Base-by-base conservation (phyloP, 805 yeast species). In the Wickerhamomyces canadensis region DNA sequence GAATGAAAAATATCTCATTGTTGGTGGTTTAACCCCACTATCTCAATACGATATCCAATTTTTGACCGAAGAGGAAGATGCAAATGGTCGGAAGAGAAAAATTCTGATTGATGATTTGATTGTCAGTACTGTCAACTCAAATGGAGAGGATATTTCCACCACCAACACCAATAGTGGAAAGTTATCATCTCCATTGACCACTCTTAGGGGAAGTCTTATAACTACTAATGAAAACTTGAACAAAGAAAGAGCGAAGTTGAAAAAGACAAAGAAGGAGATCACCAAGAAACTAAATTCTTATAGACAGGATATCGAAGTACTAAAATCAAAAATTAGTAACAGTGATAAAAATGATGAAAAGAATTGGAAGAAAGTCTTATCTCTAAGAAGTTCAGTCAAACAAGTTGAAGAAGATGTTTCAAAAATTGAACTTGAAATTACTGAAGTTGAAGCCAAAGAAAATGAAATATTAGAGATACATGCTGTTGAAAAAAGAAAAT, bases 11-110 rank as follows among this genome's bases (percentile, higher is more conserved):
- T 61, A 70, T 35, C 67, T 78, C n/a, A 68, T 78, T 2, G 76
- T 81, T 14, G 72, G 77, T 46, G 87, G 87, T 0, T 60, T 81
- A 27, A 75, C 80, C 22, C 84, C 86, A 2, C 54, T 70, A 15
- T 74, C 82, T 10, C 80, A 78, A 42, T 82, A 80, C 44, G 81
- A 77, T 43, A 67, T 81, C 34, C 68, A 65, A 38, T 65, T 66
- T 37, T 58, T 66, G 39, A 57, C 63, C 36, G 57, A 65, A 33
- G 52, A 49, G 24, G 47, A 58, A 27, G 57, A 60, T 35, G 37
- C 42, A 6, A 29, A 33, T 5, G 53, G 52, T 9, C 52, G 46
- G 15, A 52, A 48, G 21, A 57, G 52, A 27, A 68, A 62, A 38
- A 60, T 55, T 35, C 37, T 66, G 27, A 55, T 64, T 33, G 61